These are phyloP conservation scores for Bjerkandera adusta DNA, from an alignment of 1,284 basidiomycete genomes.

Conservation along the genomic window DNA sequence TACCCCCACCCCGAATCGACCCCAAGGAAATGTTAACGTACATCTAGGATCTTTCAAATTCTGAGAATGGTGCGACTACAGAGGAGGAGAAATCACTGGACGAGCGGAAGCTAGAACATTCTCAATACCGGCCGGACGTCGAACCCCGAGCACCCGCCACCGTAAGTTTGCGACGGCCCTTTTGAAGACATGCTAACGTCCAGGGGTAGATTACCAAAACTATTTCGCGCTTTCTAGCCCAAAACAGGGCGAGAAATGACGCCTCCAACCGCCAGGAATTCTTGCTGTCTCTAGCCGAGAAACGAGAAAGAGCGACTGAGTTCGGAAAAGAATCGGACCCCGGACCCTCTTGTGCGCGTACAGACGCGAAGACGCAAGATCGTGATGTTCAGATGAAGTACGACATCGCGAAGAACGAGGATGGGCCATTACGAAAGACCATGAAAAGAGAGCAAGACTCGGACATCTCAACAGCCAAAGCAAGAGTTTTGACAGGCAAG, in stretches of 20 bases:
- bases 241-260: conserved; percentile 66
- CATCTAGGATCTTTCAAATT: neutral
- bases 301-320: conserved; percentile 40
- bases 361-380: conserved; percentile 66
- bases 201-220: conserved; percentile 57
- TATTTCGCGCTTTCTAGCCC: conserved; percentile 66
- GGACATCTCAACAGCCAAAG: conserved; percentile 22
- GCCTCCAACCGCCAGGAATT: conserved; percentile 75
- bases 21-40: too few relatives aligned
- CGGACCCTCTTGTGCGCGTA: conserved; percentile 61
- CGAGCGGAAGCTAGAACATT: conserved; percentile 62
- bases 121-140: conserved; percentile 43
- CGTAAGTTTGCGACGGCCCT: conserved; percentile 37
- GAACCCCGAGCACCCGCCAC: conserved; percentile 52
- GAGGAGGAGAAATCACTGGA: conserved; percentile 38
- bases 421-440: conserved; percentile 68
- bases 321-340: conserved; percentile 20
- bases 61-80: neutral
- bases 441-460: conserved; percentile 27
- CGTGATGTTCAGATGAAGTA: conserved; percentile 79
- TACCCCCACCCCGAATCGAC: conserved; percentile 29
- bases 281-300: conserved; percentile 53
- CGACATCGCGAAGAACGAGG: conserved; percentile 77
- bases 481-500: conserved; percentile 18
- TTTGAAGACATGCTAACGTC: neutral